Base-by-base conservation (phyloP, 768 basidiomycete species). In the Suillus subalutaceus region DNA sequence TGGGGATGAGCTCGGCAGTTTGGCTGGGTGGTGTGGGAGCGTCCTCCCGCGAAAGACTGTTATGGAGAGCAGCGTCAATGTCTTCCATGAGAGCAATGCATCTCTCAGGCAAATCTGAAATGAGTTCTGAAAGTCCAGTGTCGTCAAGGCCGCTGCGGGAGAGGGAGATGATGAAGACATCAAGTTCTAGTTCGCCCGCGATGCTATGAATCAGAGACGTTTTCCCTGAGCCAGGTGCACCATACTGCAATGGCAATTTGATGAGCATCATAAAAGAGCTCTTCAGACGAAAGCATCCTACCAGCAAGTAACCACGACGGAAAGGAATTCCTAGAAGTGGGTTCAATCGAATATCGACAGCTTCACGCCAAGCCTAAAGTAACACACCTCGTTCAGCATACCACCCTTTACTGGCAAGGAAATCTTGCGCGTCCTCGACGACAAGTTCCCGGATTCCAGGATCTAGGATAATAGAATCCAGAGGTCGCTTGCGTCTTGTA, bases 41-140 rank as follows among this genome's bases (percentile, higher is more conserved):
- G 4, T 63, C 59, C n/a, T 81, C 78, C 46, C 81, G 80, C 50
- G 61, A 79, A 60, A 84, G 68, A 26, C 79, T 77, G 53, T 79
- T 81, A 40, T 79, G 78, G 77, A 93, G 91, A 3, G 91, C 92
- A 3, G 88, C 90, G 69, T 94, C 93, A 63, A 94, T 89, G 73
- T 94, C 93, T 74, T 94, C 92, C 86, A 94, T 92, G 43, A 94
- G 81, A 6, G 88, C 86, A 64, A 94, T 89, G 70, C 89, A 92
- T 69, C 82, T 82, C 65, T 87, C 82, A n/a, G 92, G 92, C 2
- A 93, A 81, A 2, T 81, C 79, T 10, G 84, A 80, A 66, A 92
- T 86, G 52, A 92, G 79, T 48, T 85, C 81, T 62, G 80, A 82
- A 32, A 92, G 83, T 9, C 77, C 73, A 2, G 80, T 78, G 72